Percentiles rank a stretch among this genome's conserved stretches.
Evolutionary conservation across 2,329 filamentous ascomycete species (phyloP).

Genomic region (Stachybotrys chlorohalonatus): DNA sequence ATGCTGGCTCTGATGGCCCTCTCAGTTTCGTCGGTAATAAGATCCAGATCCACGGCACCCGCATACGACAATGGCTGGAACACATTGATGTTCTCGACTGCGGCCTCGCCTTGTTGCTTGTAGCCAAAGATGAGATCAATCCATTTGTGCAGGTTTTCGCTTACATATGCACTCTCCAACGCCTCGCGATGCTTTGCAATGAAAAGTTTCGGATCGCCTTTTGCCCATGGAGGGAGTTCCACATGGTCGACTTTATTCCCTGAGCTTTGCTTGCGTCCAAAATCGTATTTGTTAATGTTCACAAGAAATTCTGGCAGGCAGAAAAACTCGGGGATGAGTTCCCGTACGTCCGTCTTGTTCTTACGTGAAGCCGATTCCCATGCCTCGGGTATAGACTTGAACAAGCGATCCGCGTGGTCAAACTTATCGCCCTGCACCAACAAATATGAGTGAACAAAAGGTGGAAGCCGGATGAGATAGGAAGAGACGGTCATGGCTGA

Average conservation of each 20-base stretch:
- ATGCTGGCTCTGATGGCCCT: conserved; percentile 84
- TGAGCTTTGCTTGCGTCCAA: conserved; percentile 76
- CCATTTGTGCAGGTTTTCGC: conserved; percentile 83
- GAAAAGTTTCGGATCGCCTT: conserved; percentile 91
- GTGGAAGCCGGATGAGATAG: conserved; percentile 88
- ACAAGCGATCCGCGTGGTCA: conserved; percentile 90
- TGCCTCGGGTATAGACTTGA: conserved; percentile 83
- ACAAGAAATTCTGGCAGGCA: conserved; percentile 89
- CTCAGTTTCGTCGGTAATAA: conserved; percentile 81
- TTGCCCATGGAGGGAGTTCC: conserved; percentile 88
- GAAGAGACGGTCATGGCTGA: conserved; percentile 98
- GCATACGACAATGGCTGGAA: conserved; percentile 95
- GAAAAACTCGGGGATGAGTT: conserved; percentile 95
- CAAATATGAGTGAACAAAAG: conserved; percentile 92
- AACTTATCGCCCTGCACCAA: conserved; percentile 92
- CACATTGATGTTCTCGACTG: conserved; percentile 84
- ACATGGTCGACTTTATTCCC: conserved; percentile 78
- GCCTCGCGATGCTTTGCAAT: conserved; percentile 94
- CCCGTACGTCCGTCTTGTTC: conserved; percentile 89
- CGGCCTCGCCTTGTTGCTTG: conserved; percentile 89
- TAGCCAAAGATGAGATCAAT: conserved; percentile 92
- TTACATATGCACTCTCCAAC: conserved; percentile 87
- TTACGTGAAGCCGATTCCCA: conserved; percentile 85
- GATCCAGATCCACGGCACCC: conserved; percentile 85
- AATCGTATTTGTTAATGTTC: conserved; percentile 93